Evolutionary conservation across 1,284 basidiomycete species (phyloP), one percentile per base, ranked within the genome.

Genomic region (Heimioporus punctisporus): DNA sequence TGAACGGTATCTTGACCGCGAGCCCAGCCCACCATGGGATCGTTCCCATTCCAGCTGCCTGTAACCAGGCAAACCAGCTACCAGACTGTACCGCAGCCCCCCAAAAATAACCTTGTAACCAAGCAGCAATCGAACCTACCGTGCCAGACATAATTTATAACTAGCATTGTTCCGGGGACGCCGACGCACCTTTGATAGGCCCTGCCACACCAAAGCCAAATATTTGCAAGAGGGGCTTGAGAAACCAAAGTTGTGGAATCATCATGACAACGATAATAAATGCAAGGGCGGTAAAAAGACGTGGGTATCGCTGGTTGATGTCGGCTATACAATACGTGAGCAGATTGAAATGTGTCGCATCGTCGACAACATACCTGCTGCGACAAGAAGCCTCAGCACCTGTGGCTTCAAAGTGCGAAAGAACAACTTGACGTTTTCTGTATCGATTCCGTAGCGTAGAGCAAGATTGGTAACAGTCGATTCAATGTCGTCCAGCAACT

Each of bases 191-290:
- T 52, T 48, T 64, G 14, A 64, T 7, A 21, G 51, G 60, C 8
- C 60, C 62, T 2, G 1, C 5, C 19, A 49, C 54, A 5, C 62
- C 60, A 1, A 66, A 66, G 24, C 62, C 62, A 43, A 66, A 47
- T 6, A 62, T 1, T 0, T 26, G 17, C 3, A 63, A 5, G 2
- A 63, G 19, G 1, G 49, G 50, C 25, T n/a, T 5, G 7, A 66
- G 42, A 19, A 62, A 50, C 56, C 60, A 57, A 1, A 11, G 28
- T 28, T 64, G 44, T 0, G 55, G 40, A 34, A 63, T 17, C 21
- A 66, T 56, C 23, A 57, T 10, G 14, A 2, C 9, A 2, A 15
- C 28, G 14, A 63, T 37, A 26, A 34, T 47, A 24, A 52, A 60
- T 17, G 14, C 15, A 9, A 66, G 25, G 10, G 12, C 10, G 6